Evolutionary conservation across 106 monocot species (phyloP), one percentile per base, ranked within the genome.

Genomic region (Dioscorea dumetorum): DNA sequence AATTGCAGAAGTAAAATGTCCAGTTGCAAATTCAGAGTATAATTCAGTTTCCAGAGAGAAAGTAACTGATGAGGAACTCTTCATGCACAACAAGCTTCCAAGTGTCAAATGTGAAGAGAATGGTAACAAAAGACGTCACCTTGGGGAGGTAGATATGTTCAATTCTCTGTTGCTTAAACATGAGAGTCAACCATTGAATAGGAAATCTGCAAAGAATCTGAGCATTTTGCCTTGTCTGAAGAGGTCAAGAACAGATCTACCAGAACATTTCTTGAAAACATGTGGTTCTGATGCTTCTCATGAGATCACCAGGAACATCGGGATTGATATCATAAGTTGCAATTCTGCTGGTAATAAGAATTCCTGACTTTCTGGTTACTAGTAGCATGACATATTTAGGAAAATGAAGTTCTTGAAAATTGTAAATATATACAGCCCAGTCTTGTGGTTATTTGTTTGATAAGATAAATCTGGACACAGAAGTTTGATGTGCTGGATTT

Each of bases 1-100:
- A 41, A 41, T 19, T 49, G 73, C 70, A 74, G 75, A 71, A 71
- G 24, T 41, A 60, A 75, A 66, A 35, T 5, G 20, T 12, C 28
- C 63, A 35, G 32, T 17, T 41, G 15, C 16, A 63, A 32, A 22
- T 14, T 28, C 63, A 34, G 63, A 63, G 24, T 34, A 33, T 41
- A 33, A 12, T 14, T 63, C 63, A 32, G 63, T 18, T 63, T 63
- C 63, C 35, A 41, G 16, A 34, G 4, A 24, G 0, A 59, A 22
- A 59, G 22, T 8, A 33, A 8, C 33, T 63, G 63, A 63, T 16
- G 63, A 3, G 28, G 63, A 63, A 32, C 32, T 63, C 16, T 32
- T 33, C 19, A 19, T 41, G 24, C 63, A 9, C 33, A 12, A 41
- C 14, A 63, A 41, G 63, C 63, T 63, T 63, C 19, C 28, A 16